Evolutionary conservation across 2,329 filamentous ascomycete genomes (phyloP), one percentile per base, ranked within the genome.

Genomic region (Chrysoporthe puriensis): DNA sequence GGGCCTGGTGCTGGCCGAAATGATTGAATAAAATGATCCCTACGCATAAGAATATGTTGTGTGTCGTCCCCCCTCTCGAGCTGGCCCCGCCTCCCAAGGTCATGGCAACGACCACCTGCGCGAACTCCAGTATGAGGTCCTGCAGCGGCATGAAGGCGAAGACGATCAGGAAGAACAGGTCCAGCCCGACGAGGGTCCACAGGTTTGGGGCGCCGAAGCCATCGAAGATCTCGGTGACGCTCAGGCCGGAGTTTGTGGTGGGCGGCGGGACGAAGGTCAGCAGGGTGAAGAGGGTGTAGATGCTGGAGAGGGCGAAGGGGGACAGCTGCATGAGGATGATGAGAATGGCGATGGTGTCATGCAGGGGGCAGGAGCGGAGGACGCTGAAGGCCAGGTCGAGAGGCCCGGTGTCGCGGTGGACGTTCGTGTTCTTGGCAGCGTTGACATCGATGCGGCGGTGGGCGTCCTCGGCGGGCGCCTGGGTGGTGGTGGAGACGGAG

Each of bases 271-370:
- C 93, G 77, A 97, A 96, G 60, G 94, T 97, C 76, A 97, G 86
- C 72, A 94, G 90, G 73, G 95, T 94, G 80, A 97, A 98, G 72
- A 97, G 87, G 76, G 94, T 90, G 79, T 97, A 96, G 75, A 97
- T 93, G 78, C 93, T 85, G 71, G 94, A 95, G 74, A 97, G 86
- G 68, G 95, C 90, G 74, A 95, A 90, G 32, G 94, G 93, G 42
- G 95, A 94, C 11, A 97, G 88, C 77, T 97, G 94, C 80, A 97
- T 91, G 73, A 98, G 88, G 74, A 97, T 92, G 80, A 97, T 97
- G 78, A 98, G 89, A 75, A 98, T 97, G 77, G 95, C 94, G 80
- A 97, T 93, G 70, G 95, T 97, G 81, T 98, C 95, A 81, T 93
- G 92, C 76, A 97, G 89, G 64, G 95, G 95, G 75, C 94, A 95